Evolutionary conservation across 495 filamentous ascomycete species (phyloP).

Genomic region (Xylaria curta): DNA sequence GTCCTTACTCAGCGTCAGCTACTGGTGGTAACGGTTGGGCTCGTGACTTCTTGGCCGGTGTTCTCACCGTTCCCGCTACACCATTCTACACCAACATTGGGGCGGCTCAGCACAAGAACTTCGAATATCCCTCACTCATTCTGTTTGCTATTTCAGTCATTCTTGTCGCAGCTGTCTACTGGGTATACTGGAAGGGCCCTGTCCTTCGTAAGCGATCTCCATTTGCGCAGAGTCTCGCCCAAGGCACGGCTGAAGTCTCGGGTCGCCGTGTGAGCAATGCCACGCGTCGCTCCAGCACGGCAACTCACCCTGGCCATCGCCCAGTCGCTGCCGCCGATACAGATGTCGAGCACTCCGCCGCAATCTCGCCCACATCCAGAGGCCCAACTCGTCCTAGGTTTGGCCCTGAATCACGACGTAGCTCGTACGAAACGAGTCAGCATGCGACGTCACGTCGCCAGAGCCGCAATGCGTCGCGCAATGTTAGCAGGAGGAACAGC

Average conservation of each 20-base stretch:
- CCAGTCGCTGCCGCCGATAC: background rate
- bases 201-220: constrained; percentile 71
- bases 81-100: constrained; percentile 76
- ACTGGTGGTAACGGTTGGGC: constrained; percentile 76
- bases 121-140: constrained; percentile 75
- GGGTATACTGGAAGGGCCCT: constrained; percentile 82
- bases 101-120: constrained; percentile 53
- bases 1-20: constrained; percentile 78
- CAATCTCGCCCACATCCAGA: background rate
- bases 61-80: constrained; percentile 76
- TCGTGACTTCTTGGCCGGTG: constrained; percentile 85
- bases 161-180: constrained; percentile 75
- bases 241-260: constrained; percentile 55
- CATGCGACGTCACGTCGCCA: constrained; percentile 39
- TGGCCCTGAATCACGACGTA: constrained; percentile 33
- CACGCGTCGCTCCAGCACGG: constrained; percentile 14
- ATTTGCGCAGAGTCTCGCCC: constrained; percentile 75
- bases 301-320: background rate
- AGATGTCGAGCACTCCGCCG: constrained; percentile 15
- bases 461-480: constrained; percentile 37
- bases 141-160: constrained; percentile 72
- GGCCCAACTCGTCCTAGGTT: constrained; percentile 7
- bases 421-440: constrained; percentile 37
- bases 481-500: constrained; percentile 36
- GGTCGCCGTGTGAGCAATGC: constrained; percentile 18